phyloP scores from a whole-genome alignment of 169 alveolate genomes.

The Theileria sp. region DNA sequence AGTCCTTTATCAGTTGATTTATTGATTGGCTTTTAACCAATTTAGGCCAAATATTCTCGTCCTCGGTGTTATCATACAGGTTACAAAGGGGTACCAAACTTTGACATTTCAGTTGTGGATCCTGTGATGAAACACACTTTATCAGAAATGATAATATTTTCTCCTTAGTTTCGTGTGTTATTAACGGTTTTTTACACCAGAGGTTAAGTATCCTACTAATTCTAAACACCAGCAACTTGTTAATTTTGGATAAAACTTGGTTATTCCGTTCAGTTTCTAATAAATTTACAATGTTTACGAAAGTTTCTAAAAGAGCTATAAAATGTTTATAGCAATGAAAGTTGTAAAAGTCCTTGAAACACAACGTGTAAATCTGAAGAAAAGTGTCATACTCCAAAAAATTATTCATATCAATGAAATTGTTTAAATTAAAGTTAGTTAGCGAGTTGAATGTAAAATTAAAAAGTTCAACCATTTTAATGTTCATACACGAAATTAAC shows the following conservation, averaged over 20 bases:
- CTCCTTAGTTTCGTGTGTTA: constrained; percentile 35
- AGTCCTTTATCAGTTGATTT: background rate
- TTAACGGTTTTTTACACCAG: constrained; percentile 39
- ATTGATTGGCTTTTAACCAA: constrained; percentile 15
- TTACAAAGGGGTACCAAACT: constrained; percentile 50
- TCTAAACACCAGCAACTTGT: constrained; percentile 44
- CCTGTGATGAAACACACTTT: constrained; percentile 34
- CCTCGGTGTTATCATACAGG: constrained; percentile 48
- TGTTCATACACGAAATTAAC: constrained; percentile 38
- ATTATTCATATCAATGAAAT: background rate
- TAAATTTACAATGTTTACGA: background rate
- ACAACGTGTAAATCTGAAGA: constrained; percentile 35
- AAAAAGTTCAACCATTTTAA: constrained; percentile 15
- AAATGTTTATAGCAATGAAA: constrained; percentile 44
- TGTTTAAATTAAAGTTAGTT: background rate
- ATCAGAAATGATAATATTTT: constrained; percentile 36
- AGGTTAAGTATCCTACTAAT: constrained; percentile 50
- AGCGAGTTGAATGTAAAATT: constrained; percentile 16
- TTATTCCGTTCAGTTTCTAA: background rate
- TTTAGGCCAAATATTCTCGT: constrained; percentile 53
- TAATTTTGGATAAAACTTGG: background rate
- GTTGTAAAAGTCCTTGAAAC: constrained; percentile 25
- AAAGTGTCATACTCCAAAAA: constrained; percentile 33
- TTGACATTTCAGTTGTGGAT: constrained; percentile 22
- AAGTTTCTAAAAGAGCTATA: constrained; percentile 11